phyloP scores from a whole-genome alignment of 1,284 basidiomycete genomes.

The Fomitopsis betulina region DNA sequence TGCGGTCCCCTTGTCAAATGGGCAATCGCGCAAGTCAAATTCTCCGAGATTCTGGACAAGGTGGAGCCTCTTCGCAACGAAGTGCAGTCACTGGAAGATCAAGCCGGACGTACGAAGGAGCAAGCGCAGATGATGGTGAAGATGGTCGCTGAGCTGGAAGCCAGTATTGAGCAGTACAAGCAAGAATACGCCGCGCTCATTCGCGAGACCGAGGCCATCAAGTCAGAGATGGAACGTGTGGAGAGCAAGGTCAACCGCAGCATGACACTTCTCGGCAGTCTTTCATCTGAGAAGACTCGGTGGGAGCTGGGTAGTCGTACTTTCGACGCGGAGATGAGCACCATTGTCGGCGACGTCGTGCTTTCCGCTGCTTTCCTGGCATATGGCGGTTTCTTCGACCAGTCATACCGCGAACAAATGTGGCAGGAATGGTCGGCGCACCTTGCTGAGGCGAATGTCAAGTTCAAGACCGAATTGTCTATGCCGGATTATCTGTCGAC shows the following conservation, averaged over 20 bases:
- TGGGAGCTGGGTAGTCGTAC: constrained; percentile 96
- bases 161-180: constrained; percentile 93
- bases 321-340: constrained; percentile 98
- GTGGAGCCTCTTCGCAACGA: constrained; percentile 97
- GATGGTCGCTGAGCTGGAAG: constrained; percentile 92
- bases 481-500: constrained; percentile 96
- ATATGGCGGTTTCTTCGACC: constrained; percentile 98
- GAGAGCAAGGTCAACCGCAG: constrained; percentile 96
- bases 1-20: constrained; percentile 98
- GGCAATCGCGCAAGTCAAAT: constrained; percentile 96
- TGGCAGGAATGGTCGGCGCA: constrained; percentile 95
- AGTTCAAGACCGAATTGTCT: constrained; percentile 90
- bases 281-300: constrained; percentile 91
- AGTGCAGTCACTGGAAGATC: constrained; percentile 88
- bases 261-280: constrained; percentile 91
- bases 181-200: constrained; percentile 97
- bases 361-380: constrained; percentile 96
- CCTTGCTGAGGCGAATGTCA: constrained; percentile 85
- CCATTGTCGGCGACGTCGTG: constrained; percentile 95
- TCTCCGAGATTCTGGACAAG: constrained; percentile 97
- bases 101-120: constrained; percentile 90
- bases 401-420: constrained; percentile 96
- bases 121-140: constrained; percentile 87
- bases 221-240: constrained; percentile 96
- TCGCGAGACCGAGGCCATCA: constrained; percentile 96